These are phyloP conservation scores for Candida coleopterorum DNA, from an alignment of 805 yeast species.

Conservation along the genomic window DNA sequence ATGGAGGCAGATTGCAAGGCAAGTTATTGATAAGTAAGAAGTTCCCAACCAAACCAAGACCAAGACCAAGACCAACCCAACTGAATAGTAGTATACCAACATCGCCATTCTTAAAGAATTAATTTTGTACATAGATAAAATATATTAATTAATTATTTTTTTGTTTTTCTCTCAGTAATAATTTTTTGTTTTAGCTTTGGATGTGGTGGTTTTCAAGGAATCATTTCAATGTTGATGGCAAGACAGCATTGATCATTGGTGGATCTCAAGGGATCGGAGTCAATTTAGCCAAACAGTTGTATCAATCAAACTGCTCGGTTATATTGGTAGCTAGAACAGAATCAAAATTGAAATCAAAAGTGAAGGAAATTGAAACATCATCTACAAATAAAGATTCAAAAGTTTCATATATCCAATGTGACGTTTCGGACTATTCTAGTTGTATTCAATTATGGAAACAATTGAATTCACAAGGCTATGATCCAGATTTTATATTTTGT, in stretches of 20 bases:
- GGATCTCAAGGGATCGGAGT: constrained; percentile 94
- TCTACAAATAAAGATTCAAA: constrained; percentile 21
- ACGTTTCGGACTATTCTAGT: constrained; percentile 52
- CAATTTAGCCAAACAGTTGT: constrained; percentile 60
- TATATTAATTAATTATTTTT: too few species aligned
- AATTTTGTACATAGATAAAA: constrained; percentile 7
- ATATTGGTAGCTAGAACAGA: constrained; percentile 76
- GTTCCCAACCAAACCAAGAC: constrained; percentile 28
- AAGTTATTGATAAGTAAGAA: constrained; percentile 28
- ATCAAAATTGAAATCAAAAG: constrained; percentile 48
- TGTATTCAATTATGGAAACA: constrained; percentile 43
- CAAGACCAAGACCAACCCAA: constrained; percentile 22
- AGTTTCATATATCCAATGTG: constrained; percentile 50
- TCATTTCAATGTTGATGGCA: constrained; percentile 37
- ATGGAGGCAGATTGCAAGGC: constrained; percentile 22
- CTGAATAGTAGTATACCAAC: constrained; percentile 20
- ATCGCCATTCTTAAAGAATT: constrained; percentile 24
- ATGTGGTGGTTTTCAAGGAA: constrained; percentile 18
- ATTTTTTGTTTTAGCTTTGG: too few species aligned
- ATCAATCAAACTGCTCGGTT: constrained; percentile 55
- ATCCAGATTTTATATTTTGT: constrained; percentile 73
- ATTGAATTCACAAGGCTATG: constrained; percentile 18
- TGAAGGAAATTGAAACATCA: constrained; percentile 32
- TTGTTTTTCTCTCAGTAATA: too few species aligned
- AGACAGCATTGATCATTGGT: constrained; percentile 75